Base-by-base conservation (phyloP, 495 filamentous ascomycete species). In the Podospora didyma region DNA sequence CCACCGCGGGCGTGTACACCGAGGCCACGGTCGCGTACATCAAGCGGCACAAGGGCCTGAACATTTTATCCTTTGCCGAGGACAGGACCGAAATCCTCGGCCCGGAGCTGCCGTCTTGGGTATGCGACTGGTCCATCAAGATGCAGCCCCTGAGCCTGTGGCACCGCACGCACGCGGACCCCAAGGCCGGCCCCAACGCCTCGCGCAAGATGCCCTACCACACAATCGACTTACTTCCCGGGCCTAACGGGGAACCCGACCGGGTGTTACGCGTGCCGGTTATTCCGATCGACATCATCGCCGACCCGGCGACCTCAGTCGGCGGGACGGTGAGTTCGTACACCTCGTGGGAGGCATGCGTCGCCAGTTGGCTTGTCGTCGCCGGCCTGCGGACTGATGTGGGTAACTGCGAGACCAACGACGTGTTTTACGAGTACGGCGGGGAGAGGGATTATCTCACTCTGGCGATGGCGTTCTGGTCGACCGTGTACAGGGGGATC, bases 111-210 rank as follows among this genome's bases (percentile, higher is more conserved):
- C 54, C 54, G 1, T 51, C 47, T 4, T 57, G 46, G 54, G 54
- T 51, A 22, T 28, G 16, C 3, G 54, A 57, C 39, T 57, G 54
- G 54, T 12, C 28, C 41, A 10, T 44, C 21, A 45, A 7, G 14
- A 2, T 41, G 26, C 20, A 24, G 31, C 26, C 26, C 17, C 10
- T 16, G 17, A 49, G 53, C 20, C 3, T 41, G 19, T 26, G 31
- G 53, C 22, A 49, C 5, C 24, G 45, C 20, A 21, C 22, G 12
- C 9, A 17, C 16, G 34, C 12, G 17, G 53, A 49, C n/a, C 31
- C 14, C 26, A 9, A 10, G 7, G 20, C 7, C 4, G 26, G 17
- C 34, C 26, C 53, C 19, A 23, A 17, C 39, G 39, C 39, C 14
- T 16, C 39, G 39, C 14, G 39, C 7, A 5, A 14, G 14, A 5